Evolutionary conservation across 768 basidiomycete genomes (phyloP).

Genomic region (Tubosaeta sp.): DNA sequence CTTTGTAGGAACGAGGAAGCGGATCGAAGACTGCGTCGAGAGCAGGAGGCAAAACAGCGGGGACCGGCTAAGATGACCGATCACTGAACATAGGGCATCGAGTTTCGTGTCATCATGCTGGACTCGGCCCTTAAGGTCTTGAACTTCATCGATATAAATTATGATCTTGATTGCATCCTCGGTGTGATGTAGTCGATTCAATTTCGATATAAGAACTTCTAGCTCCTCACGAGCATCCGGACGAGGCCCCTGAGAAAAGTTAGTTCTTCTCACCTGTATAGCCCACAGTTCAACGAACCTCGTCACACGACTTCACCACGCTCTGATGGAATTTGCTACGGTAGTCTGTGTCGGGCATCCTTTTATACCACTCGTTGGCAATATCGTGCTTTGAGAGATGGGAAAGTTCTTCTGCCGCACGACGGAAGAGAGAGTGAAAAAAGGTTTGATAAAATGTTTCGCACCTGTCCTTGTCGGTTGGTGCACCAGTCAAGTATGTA

Average conservation of each 20-base stretch:
- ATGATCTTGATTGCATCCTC: neutral
- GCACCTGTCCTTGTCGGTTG: neutral
- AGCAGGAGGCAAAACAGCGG: neutral
- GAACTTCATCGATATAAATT: neutral
- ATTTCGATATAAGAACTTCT: neutral
- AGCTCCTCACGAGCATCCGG: neutral
- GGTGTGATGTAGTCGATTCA: neutral
- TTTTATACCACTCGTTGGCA: neutral
- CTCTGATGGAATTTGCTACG: neutral
- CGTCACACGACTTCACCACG: neutral
- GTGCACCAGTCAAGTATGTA: neutral
- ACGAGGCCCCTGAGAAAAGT: neutral
- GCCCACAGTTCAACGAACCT: neutral
- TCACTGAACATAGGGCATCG: neutral
- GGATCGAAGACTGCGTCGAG: neutral
- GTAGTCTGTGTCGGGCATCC: neutral
- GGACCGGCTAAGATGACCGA: neutral
- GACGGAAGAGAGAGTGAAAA: neutral
- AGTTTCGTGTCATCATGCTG: neutral
- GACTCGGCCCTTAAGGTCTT: neutral
- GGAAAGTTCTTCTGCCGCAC: neutral
- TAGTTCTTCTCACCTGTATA: neutral
- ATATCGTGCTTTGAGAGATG: neutral
- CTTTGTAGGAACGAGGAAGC: neutral
- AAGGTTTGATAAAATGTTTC: neutral